Evolutionary conservation across 257 asterid species (phyloP), one percentile per base, ranked within the genome.

Genomic region (Anisodus acutangulus): DNA sequence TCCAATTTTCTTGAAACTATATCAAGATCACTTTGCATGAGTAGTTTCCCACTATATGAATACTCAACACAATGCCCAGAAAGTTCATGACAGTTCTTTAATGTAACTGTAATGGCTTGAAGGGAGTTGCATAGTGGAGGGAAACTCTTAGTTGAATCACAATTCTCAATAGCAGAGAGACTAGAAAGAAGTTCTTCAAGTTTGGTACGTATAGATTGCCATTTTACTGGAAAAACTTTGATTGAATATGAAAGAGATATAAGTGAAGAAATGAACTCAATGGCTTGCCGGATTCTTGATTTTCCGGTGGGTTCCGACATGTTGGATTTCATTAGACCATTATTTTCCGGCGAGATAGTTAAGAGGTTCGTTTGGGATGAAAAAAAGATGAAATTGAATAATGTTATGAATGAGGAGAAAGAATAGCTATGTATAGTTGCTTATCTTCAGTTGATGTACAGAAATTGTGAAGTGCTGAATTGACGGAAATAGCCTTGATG

Each of bases 1-100:
- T 92, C 93, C 85, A 97, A 83, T 64, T 88, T 93, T 55, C 90
- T 86, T 11, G 92, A 89, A 1, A 91, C 53, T 68, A 92, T 85
- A 83, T 95, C 98, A 51, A 95, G 95, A 90, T 95, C 95, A 84
- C 99, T 97, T 82, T 93, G 95, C 98, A 93, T 97, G 81, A 88
- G 97, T 31, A 97, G 91, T 90, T 97, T 97, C 81, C 99, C 98
- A 70, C 92, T 82, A 62, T 88, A 95, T 12, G 98, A 90, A 35
- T 82, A 78, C 9, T 90, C 91, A 82, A 90, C 62, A 51, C 99
- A 97, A 84, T 87, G 69, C 59, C 43, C 67, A 0, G 94, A 93
- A 51, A 92, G 94, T 9, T 87, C 90, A 37, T 88, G 85, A 84
- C 97, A 92, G 26, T 72, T 80, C 45, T 83, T 66, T 9, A 96